A percentile compares a stretch with the other conserved stretches of the same genome.
phyloP scores from a whole-genome alignment of 768 basidiomycete genomes.

The Agaricus blazei region DNA sequence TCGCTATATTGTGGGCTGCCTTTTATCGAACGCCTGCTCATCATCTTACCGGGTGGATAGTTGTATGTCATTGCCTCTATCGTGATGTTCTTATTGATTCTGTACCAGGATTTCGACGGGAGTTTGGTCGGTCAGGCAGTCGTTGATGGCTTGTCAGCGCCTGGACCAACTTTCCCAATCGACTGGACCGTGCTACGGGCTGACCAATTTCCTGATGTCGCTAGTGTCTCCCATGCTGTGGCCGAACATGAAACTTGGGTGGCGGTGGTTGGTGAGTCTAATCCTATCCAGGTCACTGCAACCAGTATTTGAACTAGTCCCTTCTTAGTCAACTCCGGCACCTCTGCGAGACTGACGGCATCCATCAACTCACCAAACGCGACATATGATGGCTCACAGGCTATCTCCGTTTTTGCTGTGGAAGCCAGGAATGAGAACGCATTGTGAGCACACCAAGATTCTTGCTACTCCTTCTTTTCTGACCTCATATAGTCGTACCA shows the following conservation, averaged over 20 bases:
- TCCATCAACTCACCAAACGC: slow-evolving; percentile 35
- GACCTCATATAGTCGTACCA: slow-evolving; percentile 20
- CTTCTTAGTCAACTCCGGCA: slow-evolving; percentile 34
- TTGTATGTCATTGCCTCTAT: slow-evolving; percentile 33
- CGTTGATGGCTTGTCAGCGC: slow-evolving; percentile 20
- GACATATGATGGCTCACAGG: slow-evolving; percentile 41
- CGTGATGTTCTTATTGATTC: not conserved
- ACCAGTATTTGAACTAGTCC: not conserved
- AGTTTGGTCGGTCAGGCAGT: slow-evolving; percentile 45
- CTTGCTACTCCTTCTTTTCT: not conserved
- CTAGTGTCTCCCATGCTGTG: slow-evolving; percentile 39
- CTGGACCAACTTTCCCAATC: slow-evolving; percentile 26
- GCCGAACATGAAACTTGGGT: slow-evolving; percentile 50
- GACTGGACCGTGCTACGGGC: slow-evolving; percentile 42
- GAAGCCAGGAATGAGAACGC: slow-evolving; percentile 15
- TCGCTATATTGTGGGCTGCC: slow-evolving; percentile 56
- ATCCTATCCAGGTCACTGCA: not conserved
- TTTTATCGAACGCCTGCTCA: slow-evolving; percentile 38
- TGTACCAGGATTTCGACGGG: slow-evolving; percentile 57
- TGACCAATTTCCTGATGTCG: slow-evolving; percentile 33
- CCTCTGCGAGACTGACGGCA: slow-evolving; percentile 29
- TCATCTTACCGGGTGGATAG: slow-evolving; percentile 48
- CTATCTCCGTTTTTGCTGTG: slow-evolving; percentile 43
- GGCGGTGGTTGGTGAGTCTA: slow-evolving; percentile 44
- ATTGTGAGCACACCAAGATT: slow-evolving; percentile 35